A percentile compares a stretch with the other conserved stretches of the same genome.
These are phyloP conservation scores for Phalaenopsis aphrodite DNA, from an alignment of 106 monocot genomes.

Conservation along the genomic window DNA sequence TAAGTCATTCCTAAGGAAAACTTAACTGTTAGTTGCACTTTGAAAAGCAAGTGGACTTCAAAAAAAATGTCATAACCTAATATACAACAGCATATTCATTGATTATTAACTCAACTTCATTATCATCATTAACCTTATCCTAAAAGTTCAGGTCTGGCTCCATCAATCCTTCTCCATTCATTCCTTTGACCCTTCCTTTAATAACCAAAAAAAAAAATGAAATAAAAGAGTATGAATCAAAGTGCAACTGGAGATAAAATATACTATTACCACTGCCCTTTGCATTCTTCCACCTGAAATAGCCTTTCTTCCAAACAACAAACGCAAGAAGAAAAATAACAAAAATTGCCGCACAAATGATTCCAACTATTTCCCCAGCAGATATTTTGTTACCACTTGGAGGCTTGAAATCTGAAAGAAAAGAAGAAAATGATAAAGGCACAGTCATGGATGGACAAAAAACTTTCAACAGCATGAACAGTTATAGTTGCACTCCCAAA, in stretches of 20 bases:
- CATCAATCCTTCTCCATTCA: background rate
- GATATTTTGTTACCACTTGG: background rate
- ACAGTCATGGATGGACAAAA: background rate
- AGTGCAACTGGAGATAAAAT: background rate
- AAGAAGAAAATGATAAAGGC: background rate
- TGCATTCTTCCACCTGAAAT: background rate
- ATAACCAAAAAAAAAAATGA: background rate
- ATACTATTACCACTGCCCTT: background rate
- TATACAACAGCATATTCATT: background rate
- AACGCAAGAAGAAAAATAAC: background rate
- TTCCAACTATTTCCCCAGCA: background rate
- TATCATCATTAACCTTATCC: background rate
- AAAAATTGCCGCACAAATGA: background rate
- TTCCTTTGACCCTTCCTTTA: background rate
- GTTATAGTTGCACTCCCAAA: background rate
- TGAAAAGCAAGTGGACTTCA: background rate
- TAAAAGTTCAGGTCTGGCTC: background rate
- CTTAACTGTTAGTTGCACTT: background rate
- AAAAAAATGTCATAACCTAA: background rate
- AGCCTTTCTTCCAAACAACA: conserved; percentile 10
- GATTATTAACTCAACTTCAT: background rate
- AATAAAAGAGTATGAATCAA: background rate
- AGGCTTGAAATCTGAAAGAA: conserved; percentile 9
- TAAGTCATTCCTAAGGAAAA: background rate
- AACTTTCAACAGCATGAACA: background rate